Base-by-base conservation (phyloP, 305 asterid genomes). In the Andrographis paniculata region DNA sequence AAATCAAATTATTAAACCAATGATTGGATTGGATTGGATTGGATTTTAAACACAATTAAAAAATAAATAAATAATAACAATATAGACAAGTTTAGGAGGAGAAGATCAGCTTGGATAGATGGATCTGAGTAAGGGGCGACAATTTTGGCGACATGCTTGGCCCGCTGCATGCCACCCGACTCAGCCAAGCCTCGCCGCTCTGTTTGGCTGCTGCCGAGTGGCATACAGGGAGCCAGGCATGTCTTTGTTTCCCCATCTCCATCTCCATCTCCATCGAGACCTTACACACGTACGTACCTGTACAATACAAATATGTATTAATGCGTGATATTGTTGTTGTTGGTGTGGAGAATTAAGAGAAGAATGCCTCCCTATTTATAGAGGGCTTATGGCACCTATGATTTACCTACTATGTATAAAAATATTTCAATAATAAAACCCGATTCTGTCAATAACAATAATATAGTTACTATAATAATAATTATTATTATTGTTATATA, bases 221-320 rank as follows among this genome's bases (percentile, higher is more conserved):
- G 58, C 58, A 52, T 52, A 41, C 58, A 52, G 48, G 58, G 58
- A 52, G 58, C 58, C 48, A 56, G 61, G 55, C 65, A 38, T 42
- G 51, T 60, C n/a, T n/a, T n/a, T n/a, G n/a, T 33, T 2, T 33
- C 0, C 13, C 9, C 38, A 0, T 5, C 13, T 5, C n/a, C 2
- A 33, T n/a, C 38, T 6, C 38, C 0, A 5, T n/a, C 4, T 33
- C 38, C n/a, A n/a, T n/a, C n/a, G n/a, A n/a, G n/a, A n/a, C n/a
- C n/a, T n/a, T n/a, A n/a, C n/a, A n/a, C n/a, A n/a, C n/a, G n/a
- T n/a, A n/a, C n/a, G n/a, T 37, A 2, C 14, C 17, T 14, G 7
- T 3, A 21, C 24, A 41, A 44, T 44, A 1, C 33, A 11, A 31
- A 39, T 5, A 22, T 36, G 16, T 18, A 14, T 22, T 6, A 1